A percentile compares a stretch with the other conserved stretches of the same genome.
Conservation (phyloP, 495 filamentous ascomycete species). For the Neurospora tetrasperma region DNA sequence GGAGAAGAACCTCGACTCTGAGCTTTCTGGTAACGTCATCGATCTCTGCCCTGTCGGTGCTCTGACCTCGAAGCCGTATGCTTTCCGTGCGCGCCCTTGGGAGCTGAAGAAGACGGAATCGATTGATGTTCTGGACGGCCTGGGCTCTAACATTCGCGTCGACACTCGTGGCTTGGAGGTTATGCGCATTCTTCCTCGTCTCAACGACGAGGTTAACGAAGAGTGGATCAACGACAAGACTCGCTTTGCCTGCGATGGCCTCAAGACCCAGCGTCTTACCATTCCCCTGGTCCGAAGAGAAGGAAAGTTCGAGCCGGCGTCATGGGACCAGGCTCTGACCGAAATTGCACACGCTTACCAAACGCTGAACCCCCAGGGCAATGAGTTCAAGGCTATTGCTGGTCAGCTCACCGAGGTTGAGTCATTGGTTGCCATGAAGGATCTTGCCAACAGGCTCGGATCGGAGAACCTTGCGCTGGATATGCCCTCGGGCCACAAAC, state of each 20-base stretch:
- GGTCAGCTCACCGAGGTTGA: conserved; percentile 86
- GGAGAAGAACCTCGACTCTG: conserved; percentile 80
- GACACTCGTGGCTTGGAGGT: conserved; percentile 92
- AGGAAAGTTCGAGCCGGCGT: conserved; percentile 76
- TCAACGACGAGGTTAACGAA: conserved; percentile 97
- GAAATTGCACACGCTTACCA: conserved; percentile 72
- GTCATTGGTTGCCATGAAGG: conserved; percentile 91
- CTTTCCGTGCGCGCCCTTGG: conserved; percentile 94
- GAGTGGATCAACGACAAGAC: conserved; percentile 99
- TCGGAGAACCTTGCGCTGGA: conserved; percentile 94
- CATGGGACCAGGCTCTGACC: conserved; percentile 87
- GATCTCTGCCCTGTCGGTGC: conserved; percentile 97
- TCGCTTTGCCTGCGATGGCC: conserved; percentile 92
- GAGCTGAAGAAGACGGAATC: conserved; percentile 90
- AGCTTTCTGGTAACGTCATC: conserved; percentile 94
- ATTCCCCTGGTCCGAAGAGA: conserved; percentile 82
- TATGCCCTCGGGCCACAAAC: conserved; percentile 70
- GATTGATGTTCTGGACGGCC: conserved; percentile 82
- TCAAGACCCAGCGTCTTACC: conserved; percentile 88
- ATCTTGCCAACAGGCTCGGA: conserved; percentile 86
- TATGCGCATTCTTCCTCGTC: conserved; percentile 82
- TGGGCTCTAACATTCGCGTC: conserved; percentile 89
- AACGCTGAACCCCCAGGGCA: conserved; percentile 63
- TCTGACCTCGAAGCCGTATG: conserved; percentile 92
- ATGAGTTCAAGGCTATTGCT: conserved; percentile 93